Evolutionary conservation across 768 basidiomycete species (phyloP), one percentile per base, ranked within the genome.

Genomic region (Boletales sp.): DNA sequence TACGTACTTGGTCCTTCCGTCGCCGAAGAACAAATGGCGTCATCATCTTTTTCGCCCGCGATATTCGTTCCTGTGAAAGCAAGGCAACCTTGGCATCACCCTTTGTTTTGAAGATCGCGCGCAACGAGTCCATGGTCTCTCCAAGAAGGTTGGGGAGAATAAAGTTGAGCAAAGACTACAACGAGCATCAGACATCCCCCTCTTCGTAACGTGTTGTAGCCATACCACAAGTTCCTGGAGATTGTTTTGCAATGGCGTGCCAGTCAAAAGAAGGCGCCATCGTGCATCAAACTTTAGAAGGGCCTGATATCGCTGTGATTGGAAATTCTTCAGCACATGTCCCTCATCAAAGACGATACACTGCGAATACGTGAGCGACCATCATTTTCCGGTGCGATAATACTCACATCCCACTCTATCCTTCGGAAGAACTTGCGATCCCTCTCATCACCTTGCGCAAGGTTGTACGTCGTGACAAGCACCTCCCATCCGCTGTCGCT

Each of bases 1-100:
- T 32, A 53, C 73, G 43, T 60, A 83, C 90, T 73, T 97, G 94
- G 60, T 94, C 93, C 70, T 99, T 99, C 59, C 94, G 81, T 51
- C 97, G 81, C n/a, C 97, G 87, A 17, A 99, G 76, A 19, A 98
- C 94, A 66, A 99, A 99, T 0, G 97, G 97, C 8, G 93, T 97
- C 89, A 99, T 93, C 94, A 99, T 97, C 67, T 92, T 93, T 72
- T 97, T 95, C 7, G 97, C 97, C 54, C 94, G 75, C 17, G 90
- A 92, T 19, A 97, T 90, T 43, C 97, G 88, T 65, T 94, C 88
- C 62, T 91, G 87, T 5, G 95, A 90, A 21, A 98, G 84, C 19
- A 97, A 69, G 24, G 90, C 87, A 43, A 89, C 81, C 51, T 89
- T 89, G 12, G 89, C 86, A 60, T 94, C 90, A n/a, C 92, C 90